phyloP scores from a whole-genome alignment of 1,284 basidiomycete species.

The Leccinum solheimii region DNA sequence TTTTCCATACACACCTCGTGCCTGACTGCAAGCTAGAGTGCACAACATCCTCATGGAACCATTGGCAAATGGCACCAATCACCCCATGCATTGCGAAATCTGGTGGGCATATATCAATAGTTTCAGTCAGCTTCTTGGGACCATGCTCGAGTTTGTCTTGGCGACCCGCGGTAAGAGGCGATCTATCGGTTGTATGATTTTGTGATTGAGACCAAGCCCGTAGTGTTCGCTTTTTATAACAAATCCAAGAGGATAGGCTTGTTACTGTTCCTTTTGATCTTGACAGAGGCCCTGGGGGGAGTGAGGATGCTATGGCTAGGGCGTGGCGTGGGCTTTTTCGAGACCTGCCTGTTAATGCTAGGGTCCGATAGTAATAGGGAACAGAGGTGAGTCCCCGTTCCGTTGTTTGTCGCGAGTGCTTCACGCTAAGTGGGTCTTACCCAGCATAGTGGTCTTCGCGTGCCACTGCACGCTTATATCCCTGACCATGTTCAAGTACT shows the following conservation, averaged over 20 bases:
- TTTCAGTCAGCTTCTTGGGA: constrained; percentile 13
- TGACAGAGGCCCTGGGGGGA: constrained; percentile 8
- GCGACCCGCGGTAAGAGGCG: constrained; percentile 19
- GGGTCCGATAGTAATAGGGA: background rate
- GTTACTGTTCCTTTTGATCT: constrained; percentile 15
- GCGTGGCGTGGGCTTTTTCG: background rate
- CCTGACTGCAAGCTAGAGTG: constrained; percentile 8
- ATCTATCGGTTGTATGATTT: background rate
- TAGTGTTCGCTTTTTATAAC: constrained; percentile 27
- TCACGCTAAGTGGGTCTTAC: background rate
- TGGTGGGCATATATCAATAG: constrained; percentile 17
- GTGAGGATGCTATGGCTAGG: constrained; percentile 9
- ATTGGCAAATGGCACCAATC: constrained; percentile 18
- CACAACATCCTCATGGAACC: constrained; percentile 16
- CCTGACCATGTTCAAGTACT: constrained; percentile 25
- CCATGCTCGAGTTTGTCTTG: constrained; percentile 20
- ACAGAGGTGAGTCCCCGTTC: constrained; percentile 14
- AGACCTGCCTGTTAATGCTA: constrained; percentile 17
- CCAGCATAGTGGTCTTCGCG: constrained; percentile 18
- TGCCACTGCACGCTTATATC: constrained; percentile 23
- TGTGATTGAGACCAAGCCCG: background rate
- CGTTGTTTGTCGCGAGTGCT: background rate
- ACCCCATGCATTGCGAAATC: constrained; percentile 8
- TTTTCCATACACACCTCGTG: background rate
- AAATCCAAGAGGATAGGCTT: constrained; percentile 17